Conservation (phyloP, 768 basidiomycete genomes). For the Multifurca ochricompacta region DNA sequence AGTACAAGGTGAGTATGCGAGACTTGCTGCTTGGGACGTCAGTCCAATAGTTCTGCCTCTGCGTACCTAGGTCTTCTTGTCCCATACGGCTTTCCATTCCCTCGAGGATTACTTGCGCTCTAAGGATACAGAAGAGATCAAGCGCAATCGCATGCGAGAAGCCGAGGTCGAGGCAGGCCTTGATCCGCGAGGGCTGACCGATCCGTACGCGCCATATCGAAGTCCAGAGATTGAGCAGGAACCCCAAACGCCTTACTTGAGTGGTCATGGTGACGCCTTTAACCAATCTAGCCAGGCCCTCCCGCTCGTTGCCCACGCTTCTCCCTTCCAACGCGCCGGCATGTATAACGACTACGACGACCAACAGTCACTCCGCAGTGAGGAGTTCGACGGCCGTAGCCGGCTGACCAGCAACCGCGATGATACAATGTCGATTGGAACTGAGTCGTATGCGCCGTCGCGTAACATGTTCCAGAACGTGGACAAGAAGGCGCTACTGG, state of each 20-base stretch:
- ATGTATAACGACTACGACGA: constrained; percentile 75
- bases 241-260: constrained; percentile 28
- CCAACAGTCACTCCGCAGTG: constrained; percentile 60
- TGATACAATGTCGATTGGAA: constrained; percentile 74
- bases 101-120: constrained; percentile 84
- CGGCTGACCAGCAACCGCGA: constrained; percentile 71
- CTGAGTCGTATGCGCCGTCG: constrained; percentile 90
- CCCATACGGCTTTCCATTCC: constrained; percentile 74
- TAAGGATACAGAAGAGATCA: constrained; percentile 79
- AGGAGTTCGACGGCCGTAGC: constrained; percentile 76
- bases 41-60: constrained; percentile 1
- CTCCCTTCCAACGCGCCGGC: constrained; percentile 72
- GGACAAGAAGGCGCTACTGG: constrained; percentile 61
- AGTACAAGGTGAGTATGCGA: constrained; percentile 57
- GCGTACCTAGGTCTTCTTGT: constrained; percentile 72
- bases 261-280: constrained; percentile 42
- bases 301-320: constrained; percentile 78
- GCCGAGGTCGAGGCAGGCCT: constrained; percentile 67
- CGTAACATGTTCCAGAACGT: constrained; percentile 91
- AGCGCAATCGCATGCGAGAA: constrained; percentile 69
- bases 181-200: constrained; percentile 44
- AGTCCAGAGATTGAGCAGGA: constrained; percentile 42
- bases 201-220: constrained; percentile 75
- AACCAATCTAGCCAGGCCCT: constrained; percentile 59
- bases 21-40: not conserved